Base-by-base conservation (phyloP, 352 stramenopile genomes). In the Phytophthora fragariaefolia region DNA sequence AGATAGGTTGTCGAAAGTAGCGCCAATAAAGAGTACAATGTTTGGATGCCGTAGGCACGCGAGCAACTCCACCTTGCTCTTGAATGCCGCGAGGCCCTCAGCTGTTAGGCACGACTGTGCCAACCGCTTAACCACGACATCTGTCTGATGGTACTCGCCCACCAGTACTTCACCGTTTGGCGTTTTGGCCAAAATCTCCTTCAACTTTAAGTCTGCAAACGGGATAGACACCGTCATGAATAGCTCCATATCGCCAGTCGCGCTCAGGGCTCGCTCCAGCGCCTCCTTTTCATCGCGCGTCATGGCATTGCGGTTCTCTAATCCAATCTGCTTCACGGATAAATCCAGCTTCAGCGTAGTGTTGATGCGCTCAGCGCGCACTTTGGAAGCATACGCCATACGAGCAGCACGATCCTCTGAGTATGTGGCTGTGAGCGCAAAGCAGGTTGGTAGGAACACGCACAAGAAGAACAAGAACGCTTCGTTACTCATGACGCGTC, bases 1-100 rank as follows among this genome's bases (percentile, higher is more conserved):
- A 8, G 85, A 83, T 23, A 93, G 65, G 26, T 92, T 91, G 71
- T 95, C 84, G 53, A 90, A 93, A 17, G 86, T 94, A 4, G 87
- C 89, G 47, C 89, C 89, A 26, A 96, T 86, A 53, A 96, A 96
- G 34, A 92, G 69, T 32, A 96, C 87, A 53, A 96, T 93, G 56
- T 94, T 95, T 13, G 89, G 85, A 51, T 96, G 87, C 0, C 89
- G 85, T 27, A 95, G 74, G 66, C 82, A 88, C 49, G 85, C 82
- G 8, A 94, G 69, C 45, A 96, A 72, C 67, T 95, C 87, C 22
- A 96, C 85, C 23, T 88, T 82, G 45, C 74, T 77, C 43, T 90
- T 92, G 48, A 95, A 96, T 18, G 91, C 82, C 6, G 78, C 71
- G 4, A 95, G 65, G 2, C 82, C 81, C 17, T 90, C 79, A 1